A percentile compares a stretch with the other conserved stretches of the same genome.
Evolutionary conservation across 805 yeast species (phyloP).

Genomic region (Debaryomyces tyrocola): DNA sequence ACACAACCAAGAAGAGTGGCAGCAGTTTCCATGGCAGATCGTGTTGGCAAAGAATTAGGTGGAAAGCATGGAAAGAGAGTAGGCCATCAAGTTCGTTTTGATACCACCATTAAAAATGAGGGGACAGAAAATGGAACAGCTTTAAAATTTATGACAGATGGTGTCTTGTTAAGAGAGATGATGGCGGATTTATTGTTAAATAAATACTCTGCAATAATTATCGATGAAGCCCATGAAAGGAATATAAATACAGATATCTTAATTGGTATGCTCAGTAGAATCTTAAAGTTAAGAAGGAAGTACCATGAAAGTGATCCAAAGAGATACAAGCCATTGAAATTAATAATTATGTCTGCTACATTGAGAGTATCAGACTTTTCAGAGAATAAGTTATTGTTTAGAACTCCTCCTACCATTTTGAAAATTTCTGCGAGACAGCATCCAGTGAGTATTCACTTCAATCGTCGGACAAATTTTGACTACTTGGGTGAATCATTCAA

Average conservation of each 20-base stretch:
- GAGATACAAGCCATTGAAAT: slow-evolving; percentile 62
- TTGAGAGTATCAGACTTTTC: slow-evolving; percentile 90
- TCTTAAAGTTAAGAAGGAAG: slow-evolving; percentile 66
- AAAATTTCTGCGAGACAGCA: slow-evolving; percentile 91
- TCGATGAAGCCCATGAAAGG: slow-evolving; percentile 98
- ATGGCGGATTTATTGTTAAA: slow-evolving; percentile 79
- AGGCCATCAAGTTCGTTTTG: slow-evolving; percentile 82
- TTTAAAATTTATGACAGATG: slow-evolving; percentile 90
- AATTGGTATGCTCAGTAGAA: slow-evolving; percentile 91
- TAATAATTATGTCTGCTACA: slow-evolving; percentile 96
- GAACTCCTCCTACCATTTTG: slow-evolving; percentile 78
- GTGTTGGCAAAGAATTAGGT: slow-evolving; percentile 78
- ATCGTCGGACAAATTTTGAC: slow-evolving; percentile 70
- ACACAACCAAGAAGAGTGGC: slow-evolving; percentile 97
- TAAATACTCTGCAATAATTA: slow-evolving; percentile 81
- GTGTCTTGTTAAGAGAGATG: slow-evolving; percentile 90
- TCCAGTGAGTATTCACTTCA: slow-evolving; percentile 91
- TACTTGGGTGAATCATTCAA: slow-evolving; percentile 84
- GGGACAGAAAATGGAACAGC: slow-evolving; percentile 53
- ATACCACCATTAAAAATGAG: slow-evolving; percentile 58
- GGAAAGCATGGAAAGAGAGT: slow-evolving; percentile 61
- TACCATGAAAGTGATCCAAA: slow-evolving; percentile 48
- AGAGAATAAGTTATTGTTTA: slow-evolving; percentile 71
- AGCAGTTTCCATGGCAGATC: slow-evolving; percentile 84
- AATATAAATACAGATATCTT: slow-evolving; percentile 93